phyloP scores from a whole-genome alignment of 2,329 filamentous ascomycete genomes.

The Hypoxylon rubiginosum region DNA sequence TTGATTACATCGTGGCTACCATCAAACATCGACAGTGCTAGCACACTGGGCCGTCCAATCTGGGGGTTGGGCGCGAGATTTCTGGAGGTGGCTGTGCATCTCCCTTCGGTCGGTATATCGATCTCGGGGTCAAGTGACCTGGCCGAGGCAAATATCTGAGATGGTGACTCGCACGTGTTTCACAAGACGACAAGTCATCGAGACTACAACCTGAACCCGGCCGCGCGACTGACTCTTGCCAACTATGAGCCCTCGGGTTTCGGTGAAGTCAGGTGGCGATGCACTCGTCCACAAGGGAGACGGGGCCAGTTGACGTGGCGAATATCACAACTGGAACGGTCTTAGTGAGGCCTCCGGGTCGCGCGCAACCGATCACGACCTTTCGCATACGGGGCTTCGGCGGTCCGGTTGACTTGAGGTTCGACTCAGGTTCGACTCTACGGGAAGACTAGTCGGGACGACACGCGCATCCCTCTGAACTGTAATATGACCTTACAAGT shows the following conservation, averaged over 20 bases:
- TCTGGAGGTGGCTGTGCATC: constrained; percentile 43
- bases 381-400: neutral
- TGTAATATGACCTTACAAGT: neutral
- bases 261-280: neutral
- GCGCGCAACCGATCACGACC: neutral
- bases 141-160: constrained; percentile 2
- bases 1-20: constrained; percentile 1
- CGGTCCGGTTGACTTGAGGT: neutral
- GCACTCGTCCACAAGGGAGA: constrained; percentile 6
- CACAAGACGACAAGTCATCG: constrained; percentile 1
- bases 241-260: neutral
- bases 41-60: constrained; percentile 34
- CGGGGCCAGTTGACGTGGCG: constrained; percentile 3
- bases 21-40: constrained; percentile 36
- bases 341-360: neutral
- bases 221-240: neutral
- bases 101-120: constrained; percentile 5
- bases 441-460: constrained; percentile 4
- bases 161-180: constrained; percentile 1
- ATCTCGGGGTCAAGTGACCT: constrained; percentile 42
- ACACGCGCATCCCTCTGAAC: neutral
- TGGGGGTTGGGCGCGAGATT: constrained; percentile 12
- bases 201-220: neutral
- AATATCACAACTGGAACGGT: neutral
- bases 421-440: too few species aligned